Evolutionary conservation across 495 filamentous ascomycete species (phyloP).

Genomic region (Podospora conica): DNA sequence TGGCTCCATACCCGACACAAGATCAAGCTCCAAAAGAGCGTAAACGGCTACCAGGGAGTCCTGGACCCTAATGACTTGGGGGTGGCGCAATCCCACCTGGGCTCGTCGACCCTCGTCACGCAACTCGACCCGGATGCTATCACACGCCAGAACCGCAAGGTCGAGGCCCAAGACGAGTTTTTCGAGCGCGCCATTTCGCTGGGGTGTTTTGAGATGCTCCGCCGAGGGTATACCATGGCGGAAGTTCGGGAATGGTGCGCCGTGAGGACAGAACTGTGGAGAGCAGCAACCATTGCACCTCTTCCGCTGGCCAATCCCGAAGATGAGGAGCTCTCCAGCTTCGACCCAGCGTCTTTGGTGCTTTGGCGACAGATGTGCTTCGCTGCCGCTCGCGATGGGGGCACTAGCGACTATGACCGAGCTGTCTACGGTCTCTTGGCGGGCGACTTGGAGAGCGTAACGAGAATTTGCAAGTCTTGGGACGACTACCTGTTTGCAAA

Average conservation of each 20-base stretch:
- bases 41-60: slow-evolving; percentile 57
- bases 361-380: slow-evolving; percentile 82
- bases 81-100: slow-evolving; percentile 50
- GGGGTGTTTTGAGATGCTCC: slow-evolving; percentile 80
- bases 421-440: slow-evolving; percentile 86
- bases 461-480: slow-evolving; percentile 70
- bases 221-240: slow-evolving; percentile 64
- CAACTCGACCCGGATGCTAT: slow-evolving; percentile 90
- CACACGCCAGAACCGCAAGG: slow-evolving; percentile 62
- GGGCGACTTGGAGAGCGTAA: slow-evolving; percentile 71
- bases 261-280: slow-evolving; percentile 75
- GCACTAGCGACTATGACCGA: slow-evolving; percentile 68
- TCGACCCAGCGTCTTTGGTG: slow-evolving; percentile 46
- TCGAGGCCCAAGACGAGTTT: slow-evolving; percentile 75
- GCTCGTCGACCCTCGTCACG: slow-evolving; percentile 65
- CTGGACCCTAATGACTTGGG: slow-evolving; percentile 54
- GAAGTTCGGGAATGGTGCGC: slow-evolving; percentile 76
- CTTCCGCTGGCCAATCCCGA: slow-evolving; percentile 41
- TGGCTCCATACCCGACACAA: slow-evolving; percentile 88
- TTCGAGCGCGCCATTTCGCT: slow-evolving; percentile 86
- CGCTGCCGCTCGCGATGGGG: slow-evolving; percentile 60
- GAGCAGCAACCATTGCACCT: slow-evolving; percentile 62
- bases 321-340: slow-evolving; percentile 29
- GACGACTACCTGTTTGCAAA: slow-evolving; percentile 88
- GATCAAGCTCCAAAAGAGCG: slow-evolving; percentile 82